A percentile compares a stretch with the other conserved stretches of the same genome.
These are phyloP conservation scores for Nemania bipapillata DNA, from an alignment of 2,329 filamentous ascomycete genomes.

Conservation along the genomic window DNA sequence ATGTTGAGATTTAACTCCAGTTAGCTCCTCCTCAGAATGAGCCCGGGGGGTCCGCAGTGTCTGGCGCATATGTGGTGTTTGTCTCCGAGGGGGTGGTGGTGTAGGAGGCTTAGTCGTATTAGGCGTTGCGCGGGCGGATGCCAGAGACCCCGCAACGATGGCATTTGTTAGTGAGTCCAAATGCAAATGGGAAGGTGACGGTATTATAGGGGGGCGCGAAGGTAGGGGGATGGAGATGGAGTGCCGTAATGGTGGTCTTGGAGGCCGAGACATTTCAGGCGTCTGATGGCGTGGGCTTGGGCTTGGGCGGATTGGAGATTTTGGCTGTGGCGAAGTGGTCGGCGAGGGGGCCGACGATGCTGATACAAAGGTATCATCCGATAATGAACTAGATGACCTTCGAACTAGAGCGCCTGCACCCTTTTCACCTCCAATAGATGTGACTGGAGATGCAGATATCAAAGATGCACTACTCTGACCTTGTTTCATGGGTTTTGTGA, in stretches of 20 bases:
- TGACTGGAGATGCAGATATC: conserved; percentile 7
- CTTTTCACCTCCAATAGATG: conserved; percentile 13
- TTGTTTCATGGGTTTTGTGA: conserved; percentile 36
- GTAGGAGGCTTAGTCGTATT: conserved; percentile 57
- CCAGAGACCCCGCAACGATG: conserved; percentile 79
- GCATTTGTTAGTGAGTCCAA: conserved; percentile 76
- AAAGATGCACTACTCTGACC: conserved; percentile 26
- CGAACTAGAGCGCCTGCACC: conserved; percentile 5
- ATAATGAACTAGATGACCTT: conserved; percentile 53
- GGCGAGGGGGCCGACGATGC: conserved; percentile 55
- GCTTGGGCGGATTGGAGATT: conserved; percentile 45
- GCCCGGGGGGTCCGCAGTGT: conserved; percentile 70
- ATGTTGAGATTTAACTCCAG: conserved; percentile 55
- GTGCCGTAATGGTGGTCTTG: conserved; percentile 36
- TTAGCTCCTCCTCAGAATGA: conserved; percentile 63
- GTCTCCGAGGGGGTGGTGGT: conserved; percentile 57
- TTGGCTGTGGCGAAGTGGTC: conserved; percentile 48
- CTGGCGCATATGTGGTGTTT: conserved; percentile 67
- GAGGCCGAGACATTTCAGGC: conserved; percentile 38
- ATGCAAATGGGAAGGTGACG: conserved; percentile 56
- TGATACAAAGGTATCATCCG: conserved; percentile 60
- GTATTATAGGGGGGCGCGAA: conserved; percentile 29
- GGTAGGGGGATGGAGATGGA: conserved; percentile 11
- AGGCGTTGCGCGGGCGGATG: conserved; percentile 66
- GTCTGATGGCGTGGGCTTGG: conserved; percentile 39